phyloP scores from a whole-genome alignment of 305 asterid genomes.

The Ilex paraguariensis region DNA sequence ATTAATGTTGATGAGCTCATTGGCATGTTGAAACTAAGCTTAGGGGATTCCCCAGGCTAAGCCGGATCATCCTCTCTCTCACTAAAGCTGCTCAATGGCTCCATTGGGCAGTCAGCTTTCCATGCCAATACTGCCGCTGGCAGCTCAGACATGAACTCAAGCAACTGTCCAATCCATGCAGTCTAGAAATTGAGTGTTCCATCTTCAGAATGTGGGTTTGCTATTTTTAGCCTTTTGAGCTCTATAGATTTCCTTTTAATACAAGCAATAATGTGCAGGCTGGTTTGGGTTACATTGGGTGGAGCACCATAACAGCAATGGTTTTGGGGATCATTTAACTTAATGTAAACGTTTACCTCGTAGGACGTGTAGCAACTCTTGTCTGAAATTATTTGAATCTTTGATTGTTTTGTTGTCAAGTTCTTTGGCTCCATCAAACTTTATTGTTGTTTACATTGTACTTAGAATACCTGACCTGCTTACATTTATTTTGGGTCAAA shows the following conservation, averaged over 20 bases:
- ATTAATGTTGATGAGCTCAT: conserved; percentile 88
- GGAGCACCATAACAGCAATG: too few species aligned
- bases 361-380: too few species aligned
- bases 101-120: conserved; percentile 87
- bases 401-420: too few species aligned
- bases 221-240: not conserved
- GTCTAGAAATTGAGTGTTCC: conserved; percentile 27
- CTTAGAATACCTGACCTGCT: too few species aligned
- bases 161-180: conserved; percentile 79
- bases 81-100: conserved; percentile 70
- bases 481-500: too few species aligned
- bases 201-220: conserved; percentile 14
- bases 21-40: conserved; percentile 83
- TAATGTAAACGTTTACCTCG: too few species aligned
- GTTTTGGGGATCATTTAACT: too few species aligned
- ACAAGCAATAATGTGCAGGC: conserved; percentile 31
- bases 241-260: conserved; percentile 34
- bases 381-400: too few species aligned
- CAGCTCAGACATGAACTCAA: conserved; percentile 50
- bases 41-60: conserved; percentile 70
- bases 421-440: too few species aligned
- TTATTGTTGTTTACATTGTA: too few species aligned
- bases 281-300: conserved; percentile 10
- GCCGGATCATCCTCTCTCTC: conserved; percentile 54
- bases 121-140: conserved; percentile 73